These are phyloP conservation scores for Diplocarpon mali DNA, from an alignment of 2,329 filamentous ascomycete species.

Conservation along the genomic window DNA sequence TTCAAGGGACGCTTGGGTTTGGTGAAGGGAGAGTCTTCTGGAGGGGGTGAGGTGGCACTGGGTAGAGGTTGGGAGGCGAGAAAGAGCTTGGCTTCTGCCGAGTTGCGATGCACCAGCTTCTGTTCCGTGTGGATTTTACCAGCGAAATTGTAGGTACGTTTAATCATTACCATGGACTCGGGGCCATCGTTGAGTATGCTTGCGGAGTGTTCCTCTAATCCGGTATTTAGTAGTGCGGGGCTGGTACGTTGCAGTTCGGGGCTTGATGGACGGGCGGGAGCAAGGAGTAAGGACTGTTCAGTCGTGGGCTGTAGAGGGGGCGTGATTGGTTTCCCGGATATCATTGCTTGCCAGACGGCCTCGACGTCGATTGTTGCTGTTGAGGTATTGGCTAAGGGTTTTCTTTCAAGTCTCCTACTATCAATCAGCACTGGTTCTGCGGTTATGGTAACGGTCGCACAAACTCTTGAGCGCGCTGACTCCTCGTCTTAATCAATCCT, in stretches of 20 bases:
- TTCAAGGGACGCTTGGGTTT: conserved; percentile 27
- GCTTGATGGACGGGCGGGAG: conserved; percentile 1
- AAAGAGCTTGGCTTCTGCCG: conserved; percentile 54
- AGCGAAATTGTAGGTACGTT: conserved; percentile 64
- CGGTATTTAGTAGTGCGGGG: not conserved
- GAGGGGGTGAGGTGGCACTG: conserved; percentile 17
- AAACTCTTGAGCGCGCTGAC: conserved; percentile 55
- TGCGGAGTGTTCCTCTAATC: conserved; percentile 10
- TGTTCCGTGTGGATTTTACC: conserved; percentile 62
- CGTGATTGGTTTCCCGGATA: conserved; percentile 29
- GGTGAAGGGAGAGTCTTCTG: conserved; percentile 23
- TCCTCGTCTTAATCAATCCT: conserved; percentile 60
- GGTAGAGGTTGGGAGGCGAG: conserved; percentile 37
- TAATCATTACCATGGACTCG: conserved; percentile 46
- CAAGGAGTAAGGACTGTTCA: conserved; percentile 2
- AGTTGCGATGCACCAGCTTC: conserved; percentile 54
- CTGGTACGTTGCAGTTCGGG: not conserved
- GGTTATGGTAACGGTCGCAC: conserved; percentile 16
- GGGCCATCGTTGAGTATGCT: conserved; percentile 20
- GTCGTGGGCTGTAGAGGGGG: conserved; percentile 1
- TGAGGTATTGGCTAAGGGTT: conserved; percentile 18
- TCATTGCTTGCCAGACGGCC: conserved; percentile 59
- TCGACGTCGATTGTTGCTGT: conserved; percentile 58
- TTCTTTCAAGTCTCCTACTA: conserved; percentile 20
- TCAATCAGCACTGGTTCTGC: conserved; percentile 1